Percentiles rank a stretch among this genome's conserved stretches.
Evolutionary conservation across 768 basidiomycete genomes (phyloP).

Genomic region (Rhodotorula diobovata): DNA sequence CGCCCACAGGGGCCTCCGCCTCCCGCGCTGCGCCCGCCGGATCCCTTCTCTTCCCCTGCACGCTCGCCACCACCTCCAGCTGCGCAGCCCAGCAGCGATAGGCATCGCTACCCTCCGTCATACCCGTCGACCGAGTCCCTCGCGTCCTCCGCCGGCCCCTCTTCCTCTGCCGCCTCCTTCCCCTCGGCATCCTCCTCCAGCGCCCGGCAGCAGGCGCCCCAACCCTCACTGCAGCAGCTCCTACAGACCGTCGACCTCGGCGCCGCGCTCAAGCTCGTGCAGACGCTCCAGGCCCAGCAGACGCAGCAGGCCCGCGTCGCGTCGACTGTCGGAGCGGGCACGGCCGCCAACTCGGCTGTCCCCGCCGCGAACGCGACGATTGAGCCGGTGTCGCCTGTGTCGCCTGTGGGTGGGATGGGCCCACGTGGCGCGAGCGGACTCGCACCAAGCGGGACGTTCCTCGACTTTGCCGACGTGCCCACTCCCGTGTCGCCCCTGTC

Average conservation of each 20-base stretch:
- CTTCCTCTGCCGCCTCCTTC: not conserved
- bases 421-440: not conserved
- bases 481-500: not conserved
- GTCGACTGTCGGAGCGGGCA: not conserved
- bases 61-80: too few species aligned
- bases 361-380: not conserved
- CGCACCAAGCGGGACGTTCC: not conserved
- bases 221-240: constrained; percentile 17
- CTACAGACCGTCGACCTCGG: constrained; percentile 23
- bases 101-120: not conserved
- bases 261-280: constrained; percentile 25
- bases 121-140: not conserved
- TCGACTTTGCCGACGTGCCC: not conserved
- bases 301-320: not conserved
- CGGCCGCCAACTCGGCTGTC: not conserved
- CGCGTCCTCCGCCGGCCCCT: not conserved
- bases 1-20: not conserved
- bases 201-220: not conserved
- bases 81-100: not conserved
- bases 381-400: not conserved
- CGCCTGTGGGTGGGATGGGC: too few species aligned
- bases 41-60: too few species aligned
- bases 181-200: not conserved
- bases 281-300: constrained; percentile 12
- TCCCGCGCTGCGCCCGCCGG: not conserved